phyloP scores from a whole-genome alignment of 257 asterid species.

The Rehmannia glutinosa region DNA sequence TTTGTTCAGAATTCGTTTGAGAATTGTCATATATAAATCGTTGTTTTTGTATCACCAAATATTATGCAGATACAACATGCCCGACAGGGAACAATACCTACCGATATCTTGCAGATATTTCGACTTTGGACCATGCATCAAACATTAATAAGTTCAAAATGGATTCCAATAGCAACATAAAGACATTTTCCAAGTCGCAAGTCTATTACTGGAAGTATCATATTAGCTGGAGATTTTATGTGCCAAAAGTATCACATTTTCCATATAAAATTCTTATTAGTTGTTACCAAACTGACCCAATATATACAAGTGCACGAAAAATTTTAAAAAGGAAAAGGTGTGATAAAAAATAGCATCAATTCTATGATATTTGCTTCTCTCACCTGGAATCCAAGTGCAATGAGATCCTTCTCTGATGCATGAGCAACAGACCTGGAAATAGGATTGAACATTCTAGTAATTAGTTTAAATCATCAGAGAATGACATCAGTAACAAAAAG shows the following conservation, averaged over 20 bases:
- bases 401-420: slow-evolving; percentile 85
- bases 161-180: not conserved
- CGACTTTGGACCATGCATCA: not conserved
- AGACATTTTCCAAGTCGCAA: not conserved
- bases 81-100: not conserved
- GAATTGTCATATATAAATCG: not conserved
- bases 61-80: not conserved
- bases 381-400: slow-evolving; percentile 98
- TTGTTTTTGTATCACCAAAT: not conserved
- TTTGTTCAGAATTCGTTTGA: not conserved
- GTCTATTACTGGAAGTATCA: slow-evolving; percentile 1
- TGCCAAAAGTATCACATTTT: not conserved
- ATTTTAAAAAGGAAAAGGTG: not conserved
- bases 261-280: slow-evolving; percentile 1
- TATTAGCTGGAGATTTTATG: not conserved
- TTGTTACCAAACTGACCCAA: slow-evolving; percentile 8
- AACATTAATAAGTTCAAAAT: not conserved
- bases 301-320: not conserved
- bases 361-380: slow-evolving; percentile 23
- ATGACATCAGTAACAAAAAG: slow-evolving; percentile 11
- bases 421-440: slow-evolving; percentile 80
- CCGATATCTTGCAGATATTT: not conserved
- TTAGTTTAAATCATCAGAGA: slow-evolving; percentile 13
- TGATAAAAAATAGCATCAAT: not conserved
- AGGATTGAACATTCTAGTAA: slow-evolving; percentile 16